Evolutionary conservation across 2,329 filamentous ascomycete species (phyloP).

Genomic region (Furcasterigmium sp.): DNA sequence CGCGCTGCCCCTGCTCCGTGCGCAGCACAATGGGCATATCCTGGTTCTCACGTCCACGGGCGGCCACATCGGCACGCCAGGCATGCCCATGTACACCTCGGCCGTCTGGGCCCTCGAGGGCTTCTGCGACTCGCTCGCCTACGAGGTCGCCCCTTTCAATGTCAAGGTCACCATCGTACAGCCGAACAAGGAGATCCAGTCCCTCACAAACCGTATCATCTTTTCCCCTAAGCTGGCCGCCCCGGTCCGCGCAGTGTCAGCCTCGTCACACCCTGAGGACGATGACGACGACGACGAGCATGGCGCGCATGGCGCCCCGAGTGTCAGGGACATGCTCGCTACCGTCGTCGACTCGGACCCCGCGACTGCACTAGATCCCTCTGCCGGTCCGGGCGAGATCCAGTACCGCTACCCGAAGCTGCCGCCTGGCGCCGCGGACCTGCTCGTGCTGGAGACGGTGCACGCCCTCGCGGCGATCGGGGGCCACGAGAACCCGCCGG

Average conservation of each 20-base stretch:
- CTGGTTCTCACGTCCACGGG: constrained; percentile 86
- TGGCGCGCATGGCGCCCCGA: constrained; percentile 52
- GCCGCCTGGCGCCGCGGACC: constrained; percentile 61
- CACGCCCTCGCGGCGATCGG: constrained; percentile 88
- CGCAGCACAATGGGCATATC: constrained; percentile 80
- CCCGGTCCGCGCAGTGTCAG: constrained; percentile 57
- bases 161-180: constrained; percentile 95
- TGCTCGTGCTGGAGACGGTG: constrained; percentile 80
- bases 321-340: constrained; percentile 76
- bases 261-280: constrained; percentile 1
- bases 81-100: constrained; percentile 84
- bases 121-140: constrained; percentile 91
- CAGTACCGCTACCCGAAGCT: constrained; percentile 71
- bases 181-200: constrained; percentile 86
- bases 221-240: constrained; percentile 69
- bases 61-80: constrained; percentile 88
- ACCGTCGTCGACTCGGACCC: constrained; percentile 74
- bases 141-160: constrained; percentile 95
- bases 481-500: constrained; percentile 92
- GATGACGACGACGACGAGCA: background rate
- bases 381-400: constrained; percentile 30
- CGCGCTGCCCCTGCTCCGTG: constrained; percentile 71
- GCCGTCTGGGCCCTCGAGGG: constrained; percentile 94
- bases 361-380: constrained; percentile 45
- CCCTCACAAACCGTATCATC: constrained; percentile 80